Base-by-base conservation (phyloP, 495 filamentous ascomycete species). In the Ramalina peruviana region DNA sequence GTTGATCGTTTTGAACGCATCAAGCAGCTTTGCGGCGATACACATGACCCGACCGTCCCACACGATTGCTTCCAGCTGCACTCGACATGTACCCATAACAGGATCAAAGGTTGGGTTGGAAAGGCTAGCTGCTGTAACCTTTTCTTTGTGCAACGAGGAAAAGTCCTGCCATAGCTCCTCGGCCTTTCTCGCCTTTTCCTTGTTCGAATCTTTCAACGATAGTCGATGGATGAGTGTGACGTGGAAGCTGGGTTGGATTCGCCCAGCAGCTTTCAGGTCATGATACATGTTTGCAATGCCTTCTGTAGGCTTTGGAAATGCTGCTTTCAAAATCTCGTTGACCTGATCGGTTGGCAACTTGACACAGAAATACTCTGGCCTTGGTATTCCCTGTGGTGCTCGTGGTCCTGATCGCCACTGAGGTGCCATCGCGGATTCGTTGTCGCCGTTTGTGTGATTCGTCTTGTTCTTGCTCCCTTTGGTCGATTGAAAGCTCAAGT, bases 31-130 rank as follows among this genome's bases (percentile, higher is more conserved):
- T 5, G 81, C 89, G 1, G 88, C 81, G 47, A 97, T 82, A 17
- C 86, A 79, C 92, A 98, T 96, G 56, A 94, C 66, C 0, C 86
- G 70, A 41, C 76, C 65, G 58, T 97, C 80, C 76, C 80, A 97
- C 15, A 96, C 78, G 21, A 94, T 57, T 19, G 79, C 72, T 59
- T 83, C 80, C 19, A 84, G 72, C 36, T 73, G 72, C 13, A 82
- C 75, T 15, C 70, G 69, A 12, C 71, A 75, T 15, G 60, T 58
- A 7, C 71, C 76, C 3, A 83, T 62, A 7, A 65, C 56, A 0
- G 72, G 73, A 46, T 58, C 53, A 13, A 55, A 42, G 16, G 47
- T 20, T 16, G 52, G 20, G 13, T 30, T 38, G 36, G 50, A 41
- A 17, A 60, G 54, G 9, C 61, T 58, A 16, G 53, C 60, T 51